Evolutionary conservation across 1,139 yeast species (phyloP).

Genomic region (Scheffersomyces insectosa): DNA sequence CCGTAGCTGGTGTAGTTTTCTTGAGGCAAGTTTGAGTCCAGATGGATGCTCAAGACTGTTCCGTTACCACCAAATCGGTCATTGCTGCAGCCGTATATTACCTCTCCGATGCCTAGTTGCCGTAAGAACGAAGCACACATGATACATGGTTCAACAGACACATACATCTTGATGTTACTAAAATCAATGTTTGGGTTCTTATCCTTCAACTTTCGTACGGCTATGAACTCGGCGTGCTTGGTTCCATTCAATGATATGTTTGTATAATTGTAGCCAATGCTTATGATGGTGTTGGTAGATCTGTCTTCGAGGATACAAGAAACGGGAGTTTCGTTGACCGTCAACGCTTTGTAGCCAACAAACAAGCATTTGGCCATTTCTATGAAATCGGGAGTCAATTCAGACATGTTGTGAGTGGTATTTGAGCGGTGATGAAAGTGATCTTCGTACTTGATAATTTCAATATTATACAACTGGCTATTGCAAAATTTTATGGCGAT

Average conservation of each 20-base stretch:
- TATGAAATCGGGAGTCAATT: conserved; percentile 29
- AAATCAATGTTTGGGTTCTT: conserved; percentile 45
- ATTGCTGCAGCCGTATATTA: conserved; percentile 89
- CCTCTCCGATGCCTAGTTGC: conserved; percentile 72
- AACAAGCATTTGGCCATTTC: conserved; percentile 42
- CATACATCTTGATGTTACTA: conserved; percentile 64
- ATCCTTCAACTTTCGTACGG: conserved; percentile 23
- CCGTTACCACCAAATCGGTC: conserved; percentile 98
- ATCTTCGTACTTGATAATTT: too few species aligned
- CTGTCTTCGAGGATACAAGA: conserved; percentile 62
- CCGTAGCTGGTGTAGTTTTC: conserved; percentile 62
- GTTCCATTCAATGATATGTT: conserved; percentile 82
- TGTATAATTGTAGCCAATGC: conserved; percentile 87
- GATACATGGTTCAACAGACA: conserved; percentile 96
- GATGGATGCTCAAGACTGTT: conserved; percentile 67
- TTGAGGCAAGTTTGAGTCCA: conserved; percentile 39
- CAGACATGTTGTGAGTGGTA: conserved; percentile 11
- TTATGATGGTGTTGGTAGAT: conserved; percentile 52
- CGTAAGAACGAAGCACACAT: conserved; percentile 96
- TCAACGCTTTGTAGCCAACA: conserved; percentile 42
- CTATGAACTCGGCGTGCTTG: conserved; percentile 89
- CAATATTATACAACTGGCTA: too few species aligned
- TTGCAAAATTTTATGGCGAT: too few species aligned
- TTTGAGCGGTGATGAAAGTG: too few species aligned
- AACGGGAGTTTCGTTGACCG: conserved; percentile 71